Evolutionary conservation across 352 stramenopile species (phyloP), one percentile per base, ranked within the genome.

Genomic region (Globisporangium rhizosaccharum): DNA sequence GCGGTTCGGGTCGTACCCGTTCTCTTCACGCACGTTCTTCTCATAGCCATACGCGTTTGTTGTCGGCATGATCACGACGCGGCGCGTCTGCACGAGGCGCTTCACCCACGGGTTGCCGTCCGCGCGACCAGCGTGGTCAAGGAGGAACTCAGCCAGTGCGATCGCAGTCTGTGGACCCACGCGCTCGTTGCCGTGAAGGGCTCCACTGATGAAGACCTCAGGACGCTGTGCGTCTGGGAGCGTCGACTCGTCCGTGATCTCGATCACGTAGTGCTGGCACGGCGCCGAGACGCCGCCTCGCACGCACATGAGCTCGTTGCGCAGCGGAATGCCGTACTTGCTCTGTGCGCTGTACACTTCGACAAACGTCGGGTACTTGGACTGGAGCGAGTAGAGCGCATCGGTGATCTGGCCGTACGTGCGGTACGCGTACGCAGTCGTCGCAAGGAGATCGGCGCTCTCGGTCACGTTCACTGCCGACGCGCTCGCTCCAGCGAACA

Each of bases 151-250:
- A 1, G 74, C 72, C 17, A 96, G 73, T 44, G 94, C 77, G 23
- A 98, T 72, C 20, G 94, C 74, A 0, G 81, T 70, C 28, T 92
- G 85, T 6, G 95, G 94, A 18, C 92, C 92, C 2, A 98, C 90
- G 7, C 91, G 81, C 68, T 98, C 94, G 65, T 98, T 86, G 8
- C 96, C 96, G 67, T 99, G 95, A 1, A 99, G 76, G 25, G 85
- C 82, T 14, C 96, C 96, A 48, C 83, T 97, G 58, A 98, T 90
- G 60, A 98, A 97, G 1, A 98, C 77, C 62, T 98, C 89, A 0
- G 96, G 95, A 4, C 96, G 73, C 18, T 76, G 61, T 0, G 79
- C 59, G 9, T 90, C 76, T 2, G 77, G 69, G 26, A 94, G 56
- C 9, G 72, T 85, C 23, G 67, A 53, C 53, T 90, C 68, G 48